Evolutionary conservation across 306 rosid genomes (phyloP).

Genomic region (Begonia masoniana): DNA sequence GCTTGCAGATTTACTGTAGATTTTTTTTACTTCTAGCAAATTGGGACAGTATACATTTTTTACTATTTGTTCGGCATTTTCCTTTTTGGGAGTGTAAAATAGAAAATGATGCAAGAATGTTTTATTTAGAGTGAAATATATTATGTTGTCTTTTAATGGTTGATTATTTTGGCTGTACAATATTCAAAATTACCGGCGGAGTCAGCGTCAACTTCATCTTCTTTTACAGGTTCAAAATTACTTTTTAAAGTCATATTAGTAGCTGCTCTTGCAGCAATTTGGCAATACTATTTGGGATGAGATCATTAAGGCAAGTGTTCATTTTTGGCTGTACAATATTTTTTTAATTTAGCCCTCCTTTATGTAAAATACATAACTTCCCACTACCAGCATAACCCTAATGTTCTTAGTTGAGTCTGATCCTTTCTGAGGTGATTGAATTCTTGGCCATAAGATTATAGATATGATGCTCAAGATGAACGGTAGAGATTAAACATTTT

Average conservation of each 20-base stretch:
- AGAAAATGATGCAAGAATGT: too few species aligned
- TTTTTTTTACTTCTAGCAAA: too few species aligned
- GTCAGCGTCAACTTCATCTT: conserved; percentile 23
- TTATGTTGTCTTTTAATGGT: too few species aligned
- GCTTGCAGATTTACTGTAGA: neutral
- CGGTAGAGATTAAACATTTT: too few species aligned
- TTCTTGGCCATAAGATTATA: too few species aligned
- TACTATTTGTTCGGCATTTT: neutral
- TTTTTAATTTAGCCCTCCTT: neutral
- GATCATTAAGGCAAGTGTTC: conserved; percentile 3
- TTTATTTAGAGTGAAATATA: too few species aligned
- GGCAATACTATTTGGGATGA: conserved; percentile 55
- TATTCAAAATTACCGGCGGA: too few species aligned
- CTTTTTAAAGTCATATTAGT: conserved; percentile 34
- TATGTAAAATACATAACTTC: neutral
- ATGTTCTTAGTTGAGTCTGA: too few species aligned
- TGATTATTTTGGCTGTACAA: too few species aligned
- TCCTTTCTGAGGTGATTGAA: too few species aligned
- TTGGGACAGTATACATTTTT: neutral
- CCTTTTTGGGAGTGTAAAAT: neutral
- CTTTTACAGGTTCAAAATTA: conserved; percentile 37
- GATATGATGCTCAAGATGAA: too few species aligned
- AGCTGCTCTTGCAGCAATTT: conserved; percentile 56
- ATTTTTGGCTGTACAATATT: conserved; percentile 6
- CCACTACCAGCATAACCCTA: too few species aligned